These are phyloP conservation scores for Cutaneotrichosporon sp. DNA, from an alignment of 1,284 basidiomycete species.

Conservation along the genomic window DNA sequence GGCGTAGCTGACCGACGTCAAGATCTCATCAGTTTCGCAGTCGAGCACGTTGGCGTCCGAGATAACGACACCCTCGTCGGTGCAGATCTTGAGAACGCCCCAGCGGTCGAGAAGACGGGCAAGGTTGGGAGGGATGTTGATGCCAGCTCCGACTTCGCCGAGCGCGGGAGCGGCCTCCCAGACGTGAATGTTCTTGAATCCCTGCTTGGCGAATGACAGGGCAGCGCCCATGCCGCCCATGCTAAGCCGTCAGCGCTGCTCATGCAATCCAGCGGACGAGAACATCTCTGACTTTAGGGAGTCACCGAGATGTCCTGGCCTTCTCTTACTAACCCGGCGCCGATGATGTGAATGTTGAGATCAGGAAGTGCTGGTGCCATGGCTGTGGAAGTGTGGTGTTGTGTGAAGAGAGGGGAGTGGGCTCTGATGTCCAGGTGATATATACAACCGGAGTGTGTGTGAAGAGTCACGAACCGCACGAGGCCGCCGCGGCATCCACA, in stretches of 20 bases:
- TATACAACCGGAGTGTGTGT: too few species aligned
- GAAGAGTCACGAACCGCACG: too few species aligned
- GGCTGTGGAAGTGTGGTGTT: neutral
- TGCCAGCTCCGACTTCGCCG: slow-evolving; percentile 40
- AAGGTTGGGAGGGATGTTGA: slow-evolving; percentile 40
- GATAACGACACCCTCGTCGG: slow-evolving; percentile 34
- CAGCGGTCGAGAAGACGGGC: slow-evolving; percentile 29
- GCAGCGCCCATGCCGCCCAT: slow-evolving; percentile 37
- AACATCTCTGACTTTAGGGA: too few species aligned
- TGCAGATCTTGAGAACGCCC: slow-evolving; percentile 26
- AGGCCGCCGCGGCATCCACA: too few species aligned
- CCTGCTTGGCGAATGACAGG: slow-evolving; percentile 29
- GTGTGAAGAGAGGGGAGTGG: neutral
- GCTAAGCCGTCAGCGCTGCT: slow-evolving; percentile 14
- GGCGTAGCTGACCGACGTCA: slow-evolving; percentile 33
- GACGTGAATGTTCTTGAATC: slow-evolving; percentile 33
- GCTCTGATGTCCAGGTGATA: too few species aligned
- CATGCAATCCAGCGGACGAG: neutral
- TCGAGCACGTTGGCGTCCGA: slow-evolving; percentile 34
- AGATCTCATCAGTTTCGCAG: slow-evolving; percentile 31
- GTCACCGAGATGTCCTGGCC: neutral
- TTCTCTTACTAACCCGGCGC: slow-evolving; percentile 12
- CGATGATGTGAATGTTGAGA: slow-evolving; percentile 18
- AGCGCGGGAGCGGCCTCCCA: slow-evolving; percentile 30
- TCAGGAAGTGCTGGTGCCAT: slow-evolving; percentile 12